phyloP scores from a whole-genome alignment of 2,329 filamentous ascomycete genomes.

The Alternaria conjuncta region DNA sequence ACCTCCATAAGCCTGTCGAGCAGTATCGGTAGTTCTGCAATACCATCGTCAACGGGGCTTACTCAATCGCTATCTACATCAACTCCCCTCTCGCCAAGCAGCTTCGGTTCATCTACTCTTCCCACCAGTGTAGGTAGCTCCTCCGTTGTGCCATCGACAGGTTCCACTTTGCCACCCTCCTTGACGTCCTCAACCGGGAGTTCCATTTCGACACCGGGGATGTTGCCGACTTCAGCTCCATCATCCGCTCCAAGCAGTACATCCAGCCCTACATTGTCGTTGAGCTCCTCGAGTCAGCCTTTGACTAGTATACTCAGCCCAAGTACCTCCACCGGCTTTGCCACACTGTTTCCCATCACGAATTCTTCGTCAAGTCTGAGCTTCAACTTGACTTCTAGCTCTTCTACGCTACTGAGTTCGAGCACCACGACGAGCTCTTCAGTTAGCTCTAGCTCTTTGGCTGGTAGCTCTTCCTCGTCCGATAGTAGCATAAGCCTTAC shows the following conservation, averaged over 20 bases:
- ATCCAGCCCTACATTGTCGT: neutral
- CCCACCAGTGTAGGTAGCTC: neutral
- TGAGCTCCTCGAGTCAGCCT: neutral
- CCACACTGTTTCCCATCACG: neutral
- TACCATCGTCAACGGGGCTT: neutral
- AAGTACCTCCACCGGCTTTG: neutral
- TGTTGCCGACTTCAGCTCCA: neutral
- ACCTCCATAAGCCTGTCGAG: neutral
- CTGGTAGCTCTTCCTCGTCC: neutral
- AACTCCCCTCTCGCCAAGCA: neutral
- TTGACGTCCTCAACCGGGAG: neutral
- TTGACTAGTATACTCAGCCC: neutral
- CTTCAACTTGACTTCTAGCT: neutral
- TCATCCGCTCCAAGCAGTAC: neutral
- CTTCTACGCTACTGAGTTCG: neutral
- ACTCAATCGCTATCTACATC: neutral
- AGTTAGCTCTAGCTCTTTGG: neutral
- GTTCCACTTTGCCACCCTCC: neutral
- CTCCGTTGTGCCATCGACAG: neutral
- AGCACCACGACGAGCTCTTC: neutral
- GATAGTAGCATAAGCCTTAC: slow-evolving; percentile 7
- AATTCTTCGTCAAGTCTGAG: neutral
- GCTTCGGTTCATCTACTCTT: neutral
- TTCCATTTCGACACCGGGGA: neutral
- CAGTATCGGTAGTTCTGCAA: neutral